Evolutionary conservation across 2,329 filamentous ascomycete genomes (phyloP).

Genomic region (Paraphoma chrysanthemicola): DNA sequence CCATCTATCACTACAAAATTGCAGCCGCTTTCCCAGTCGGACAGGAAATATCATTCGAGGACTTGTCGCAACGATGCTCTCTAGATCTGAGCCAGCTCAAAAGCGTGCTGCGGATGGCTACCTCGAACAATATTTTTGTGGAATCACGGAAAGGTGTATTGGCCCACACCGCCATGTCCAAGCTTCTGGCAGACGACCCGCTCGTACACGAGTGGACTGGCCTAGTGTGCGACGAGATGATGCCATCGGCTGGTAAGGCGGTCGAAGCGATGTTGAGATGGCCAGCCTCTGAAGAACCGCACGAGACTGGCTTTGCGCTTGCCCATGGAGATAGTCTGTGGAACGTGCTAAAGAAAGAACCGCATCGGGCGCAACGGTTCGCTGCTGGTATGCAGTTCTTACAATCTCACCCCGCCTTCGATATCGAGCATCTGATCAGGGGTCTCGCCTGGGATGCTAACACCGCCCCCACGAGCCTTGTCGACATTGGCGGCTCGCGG

Average conservation of each 20-base stretch:
- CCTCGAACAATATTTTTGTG: conserved; percentile 6
- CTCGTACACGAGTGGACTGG: conserved; percentile 3
- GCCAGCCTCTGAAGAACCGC: too few species aligned
- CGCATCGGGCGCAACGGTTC: too few species aligned
- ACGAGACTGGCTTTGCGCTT: too few species aligned
- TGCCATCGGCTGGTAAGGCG: conserved; percentile 7
- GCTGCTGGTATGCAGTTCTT: too few species aligned
- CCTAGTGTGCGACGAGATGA: conserved; percentile 1
- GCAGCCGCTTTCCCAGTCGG: conserved; percentile 2
- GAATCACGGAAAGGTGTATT: conserved; percentile 3
- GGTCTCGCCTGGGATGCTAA: too few species aligned
- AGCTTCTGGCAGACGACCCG: neutral
- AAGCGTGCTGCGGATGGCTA: conserved; percentile 3
- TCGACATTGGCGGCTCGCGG: too few species aligned
- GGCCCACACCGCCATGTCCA: conserved; percentile 8
- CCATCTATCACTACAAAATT: conserved; percentile 12
- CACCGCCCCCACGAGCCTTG: too few species aligned
- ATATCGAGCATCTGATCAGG: too few species aligned
- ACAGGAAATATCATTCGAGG: conserved; percentile 2
- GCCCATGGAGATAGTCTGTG: too few species aligned
- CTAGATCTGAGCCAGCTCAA: conserved; percentile 1
- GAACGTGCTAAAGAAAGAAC: too few species aligned
- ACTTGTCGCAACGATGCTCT: conserved; percentile 1
- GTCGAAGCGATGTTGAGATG: too few species aligned
- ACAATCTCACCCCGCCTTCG: too few species aligned